Base-by-base conservation (phyloP, 106 monocot genomes). In the Chionographis japonica region DNA sequence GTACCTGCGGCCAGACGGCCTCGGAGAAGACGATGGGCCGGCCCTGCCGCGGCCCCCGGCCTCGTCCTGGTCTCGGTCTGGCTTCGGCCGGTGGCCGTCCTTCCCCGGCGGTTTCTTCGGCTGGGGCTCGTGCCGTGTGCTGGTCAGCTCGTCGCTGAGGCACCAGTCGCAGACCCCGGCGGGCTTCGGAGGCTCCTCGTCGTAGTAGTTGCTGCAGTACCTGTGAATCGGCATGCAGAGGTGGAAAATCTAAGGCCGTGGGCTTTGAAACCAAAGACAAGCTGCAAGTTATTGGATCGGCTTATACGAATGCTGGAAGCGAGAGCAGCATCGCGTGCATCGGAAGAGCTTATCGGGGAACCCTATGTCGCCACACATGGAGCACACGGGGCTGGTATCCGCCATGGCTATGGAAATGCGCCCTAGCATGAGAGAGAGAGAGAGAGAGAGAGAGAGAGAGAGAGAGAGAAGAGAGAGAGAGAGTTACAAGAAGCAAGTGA, bases 301-400 rank as follows among this genome's bases (percentile, higher is more conserved):
- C 20, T 19, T 42, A 37, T 79, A 86, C 83, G 82, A 79, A 72
- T 87, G 86, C 50, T 87, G 86, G 65, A 67, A 79, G 66, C 86
- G 83, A 35, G 69, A 79, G 54, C 58, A 61, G 76, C 86, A 87
- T 41, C 83, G 76, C 8, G 15, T 20, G 62, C 86, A 87, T 40
- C 58, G 86, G 75, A 87, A 77, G 73, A 87, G 83, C 70, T 87
- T 87, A 50, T 83, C 83, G 52, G 75, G 73, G 79, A 87, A 80
- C 66, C 83, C 86, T 52, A 87, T 60, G 70, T 87, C 86, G 13
- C 86, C 86, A 62, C 83, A 87, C 83, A 87, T 79, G 71, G 78
- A 75, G 63, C 83, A 87, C 8, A 77, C 76, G 3, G 56, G 69
- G 72, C 19, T 60, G 35, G 40, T 35, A 49, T 72, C 75, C n/a